phyloP scores from a whole-genome alignment of 148 eudicot species.

The Silene uniflora region DNA sequence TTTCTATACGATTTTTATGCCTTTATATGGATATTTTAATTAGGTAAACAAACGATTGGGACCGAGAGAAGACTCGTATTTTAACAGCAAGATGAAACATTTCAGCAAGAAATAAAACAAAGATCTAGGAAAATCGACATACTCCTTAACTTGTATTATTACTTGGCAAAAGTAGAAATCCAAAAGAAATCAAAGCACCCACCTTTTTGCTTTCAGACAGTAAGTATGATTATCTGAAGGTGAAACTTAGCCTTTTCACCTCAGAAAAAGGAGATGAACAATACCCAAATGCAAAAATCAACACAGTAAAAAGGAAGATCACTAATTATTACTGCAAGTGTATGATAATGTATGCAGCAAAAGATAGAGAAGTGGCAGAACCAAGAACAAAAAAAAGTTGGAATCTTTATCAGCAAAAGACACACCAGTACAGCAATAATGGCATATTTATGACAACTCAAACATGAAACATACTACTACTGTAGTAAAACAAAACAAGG shows the following conservation, averaged over 20 bases:
- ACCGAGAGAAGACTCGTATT: too few species aligned
- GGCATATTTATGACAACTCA: background rate
- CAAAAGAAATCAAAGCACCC: constrained; percentile 19
- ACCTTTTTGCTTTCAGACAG: constrained; percentile 7
- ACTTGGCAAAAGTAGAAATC: constrained; percentile 12
- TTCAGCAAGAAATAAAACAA: constrained; percentile 10
- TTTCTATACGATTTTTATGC: too few species aligned
- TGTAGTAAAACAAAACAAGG: background rate
- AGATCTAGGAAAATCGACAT: constrained; percentile 6
- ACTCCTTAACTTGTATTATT: constrained; percentile 1
- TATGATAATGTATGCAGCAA: constrained; percentile 14
- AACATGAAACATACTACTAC: background rate
- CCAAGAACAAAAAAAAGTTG: constrained; percentile 18
- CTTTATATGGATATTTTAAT: too few species aligned
- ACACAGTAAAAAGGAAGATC: constrained; percentile 19
- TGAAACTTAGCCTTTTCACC: constrained; percentile 12
- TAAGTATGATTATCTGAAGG: background rate
- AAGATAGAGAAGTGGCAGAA: constrained; percentile 22
- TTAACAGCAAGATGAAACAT: background rate
- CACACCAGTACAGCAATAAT: background rate
- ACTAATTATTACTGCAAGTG: background rate
- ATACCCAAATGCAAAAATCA: constrained; percentile 2
- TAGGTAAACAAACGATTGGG: background rate
- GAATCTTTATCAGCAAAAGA: constrained; percentile 4
- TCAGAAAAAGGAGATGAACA: constrained; percentile 7